phyloP scores from a whole-genome alignment of 129 eudicot species.

The Arctium minus region DNA sequence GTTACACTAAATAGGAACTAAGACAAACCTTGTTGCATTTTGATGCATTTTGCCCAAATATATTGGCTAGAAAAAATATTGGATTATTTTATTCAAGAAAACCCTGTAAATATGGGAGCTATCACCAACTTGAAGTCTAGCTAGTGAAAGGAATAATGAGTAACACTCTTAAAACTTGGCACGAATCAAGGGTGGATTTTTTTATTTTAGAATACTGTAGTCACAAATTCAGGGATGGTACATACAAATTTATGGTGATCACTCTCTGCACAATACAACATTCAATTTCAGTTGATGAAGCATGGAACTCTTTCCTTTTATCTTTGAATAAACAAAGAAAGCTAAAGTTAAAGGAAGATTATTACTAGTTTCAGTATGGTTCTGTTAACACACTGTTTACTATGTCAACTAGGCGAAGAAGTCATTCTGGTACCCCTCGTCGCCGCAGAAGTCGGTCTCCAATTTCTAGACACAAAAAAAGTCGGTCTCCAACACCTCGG shows the following conservation, averaged over 20 bases:
- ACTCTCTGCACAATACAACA: not conserved
- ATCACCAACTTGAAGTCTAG: not conserved
- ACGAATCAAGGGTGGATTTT: not conserved
- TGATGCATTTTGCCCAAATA: not conserved
- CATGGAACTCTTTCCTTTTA: not conserved
- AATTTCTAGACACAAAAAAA: constrained; percentile 60
- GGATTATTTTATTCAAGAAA: not conserved
- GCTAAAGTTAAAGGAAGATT: not conserved
- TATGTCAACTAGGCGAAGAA: constrained; percentile 58
- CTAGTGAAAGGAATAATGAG: not conserved
- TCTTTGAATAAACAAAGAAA: not conserved
- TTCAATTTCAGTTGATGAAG: not conserved
- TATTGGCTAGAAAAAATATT: not conserved
- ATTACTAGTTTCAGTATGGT: not conserved
- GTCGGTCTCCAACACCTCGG: constrained; percentile 78
- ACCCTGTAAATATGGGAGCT: not conserved
- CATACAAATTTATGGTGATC: not conserved
- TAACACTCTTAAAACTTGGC: not conserved
- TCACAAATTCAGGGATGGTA: not conserved
- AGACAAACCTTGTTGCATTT: not conserved
- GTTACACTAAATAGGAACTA: not conserved
- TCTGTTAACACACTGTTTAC: not conserved
- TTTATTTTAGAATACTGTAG: not conserved
- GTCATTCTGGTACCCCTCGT: constrained; percentile 66
- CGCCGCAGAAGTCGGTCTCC: constrained; percentile 81